Base-by-base conservation (phyloP, 2,329 filamentous ascomycete genomes). In the Paracoccidioides brasiliensis region DNA sequence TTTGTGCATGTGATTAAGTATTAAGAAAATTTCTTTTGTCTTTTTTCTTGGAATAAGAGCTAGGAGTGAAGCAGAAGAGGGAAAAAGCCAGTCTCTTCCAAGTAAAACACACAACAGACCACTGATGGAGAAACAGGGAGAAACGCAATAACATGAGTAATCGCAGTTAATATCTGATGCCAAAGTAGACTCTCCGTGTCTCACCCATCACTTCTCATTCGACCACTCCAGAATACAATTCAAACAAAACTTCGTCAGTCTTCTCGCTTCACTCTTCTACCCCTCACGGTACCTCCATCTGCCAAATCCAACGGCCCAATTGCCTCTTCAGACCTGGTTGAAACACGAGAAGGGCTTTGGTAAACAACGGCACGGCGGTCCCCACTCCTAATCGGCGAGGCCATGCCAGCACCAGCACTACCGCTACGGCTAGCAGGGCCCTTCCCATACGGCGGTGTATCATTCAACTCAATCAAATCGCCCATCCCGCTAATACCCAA, bases 391-490 rank as follows among this genome's bases (percentile, higher is more conserved):
- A n/a, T 42, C 22, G 45, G 35, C 30, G 45, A 48, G 14, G 30
- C 3, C 14, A 35, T 48, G 15, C 32, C 30, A 6, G 14, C 45
- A 35, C 22, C 5, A 28, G 10, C 12, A 4, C 14, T 33, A 50
- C 12, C 37, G 41, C 14, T 15, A 32, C 28, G 33, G 15, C 14
- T 52, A 42, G 12, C 22, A 1, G 12, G 28, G 14, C 38, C 28
- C 28, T 52, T 58, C 52, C 57, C 56, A 50, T 65, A 62, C 15
- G 67, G 57, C 1, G 22, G 22, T 22, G 68, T 63, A 57, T 72
- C 71, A 41, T 73, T 66, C 58, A 75, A 57, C 57, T 75, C 73
- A 15, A 75, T 75, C 33, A 75, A 60, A 59, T 75, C 73, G 8
- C 70, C 70, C 53, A 66, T 62, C 12, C 66, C 66, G 44, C 67